These are phyloP conservation scores for Dactylellina haptotyla DNA, from an alignment of 2,329 filamentous ascomycete species.

Conservation along the genomic window DNA sequence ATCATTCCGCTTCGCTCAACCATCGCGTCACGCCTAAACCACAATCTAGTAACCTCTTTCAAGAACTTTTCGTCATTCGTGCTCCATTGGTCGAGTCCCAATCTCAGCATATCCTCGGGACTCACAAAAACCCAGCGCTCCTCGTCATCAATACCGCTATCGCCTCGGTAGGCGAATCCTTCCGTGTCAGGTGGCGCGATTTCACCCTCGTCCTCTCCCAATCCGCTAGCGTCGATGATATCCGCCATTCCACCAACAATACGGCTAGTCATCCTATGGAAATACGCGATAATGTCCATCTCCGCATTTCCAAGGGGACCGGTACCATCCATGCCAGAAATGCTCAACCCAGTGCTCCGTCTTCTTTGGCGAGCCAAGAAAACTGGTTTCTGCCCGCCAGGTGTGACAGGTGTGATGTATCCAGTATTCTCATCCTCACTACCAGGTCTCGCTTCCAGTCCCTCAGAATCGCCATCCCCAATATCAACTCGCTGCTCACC, in stretches of 20 bases:
- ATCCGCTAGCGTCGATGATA: slow-evolving; percentile 66
- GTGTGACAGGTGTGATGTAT: slow-evolving; percentile 38
- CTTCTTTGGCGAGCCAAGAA: slow-evolving; percentile 49
- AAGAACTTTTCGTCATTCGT: slow-evolving; percentile 75
- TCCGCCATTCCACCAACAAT: slow-evolving; percentile 72
- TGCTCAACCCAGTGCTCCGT: slow-evolving; percentile 47
- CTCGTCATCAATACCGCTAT: slow-evolving; percentile 27
- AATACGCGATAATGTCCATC: slow-evolving; percentile 80
- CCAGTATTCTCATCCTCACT: slow-evolving; percentile 52
- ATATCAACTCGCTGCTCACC: slow-evolving; percentile 75
- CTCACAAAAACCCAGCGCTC: slow-evolving; percentile 67
- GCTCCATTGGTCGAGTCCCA: slow-evolving; percentile 84
- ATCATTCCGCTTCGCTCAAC: slow-evolving; percentile 64
- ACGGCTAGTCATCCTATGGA: slow-evolving; percentile 77
- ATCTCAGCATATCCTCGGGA: slow-evolving; percentile 72
- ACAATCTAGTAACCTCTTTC: slow-evolving; percentile 70
- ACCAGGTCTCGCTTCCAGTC: slow-evolving; percentile 58
- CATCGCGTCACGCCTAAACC: slow-evolving; percentile 72
- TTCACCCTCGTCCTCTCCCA: slow-evolving; percentile 60
- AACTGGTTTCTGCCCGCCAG: slow-evolving; percentile 48
- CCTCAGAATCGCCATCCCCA: slow-evolving; percentile 56
- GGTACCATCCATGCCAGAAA: slow-evolving; percentile 49
- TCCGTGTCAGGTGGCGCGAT: slow-evolving; percentile 39
- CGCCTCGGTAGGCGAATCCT: slow-evolving; percentile 50
- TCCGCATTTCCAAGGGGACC: slow-evolving; percentile 67